Evolutionary conservation across 768 basidiomycete genomes (phyloP), one percentile per base, ranked within the genome.

Genomic region (Suillus discolor): DNA sequence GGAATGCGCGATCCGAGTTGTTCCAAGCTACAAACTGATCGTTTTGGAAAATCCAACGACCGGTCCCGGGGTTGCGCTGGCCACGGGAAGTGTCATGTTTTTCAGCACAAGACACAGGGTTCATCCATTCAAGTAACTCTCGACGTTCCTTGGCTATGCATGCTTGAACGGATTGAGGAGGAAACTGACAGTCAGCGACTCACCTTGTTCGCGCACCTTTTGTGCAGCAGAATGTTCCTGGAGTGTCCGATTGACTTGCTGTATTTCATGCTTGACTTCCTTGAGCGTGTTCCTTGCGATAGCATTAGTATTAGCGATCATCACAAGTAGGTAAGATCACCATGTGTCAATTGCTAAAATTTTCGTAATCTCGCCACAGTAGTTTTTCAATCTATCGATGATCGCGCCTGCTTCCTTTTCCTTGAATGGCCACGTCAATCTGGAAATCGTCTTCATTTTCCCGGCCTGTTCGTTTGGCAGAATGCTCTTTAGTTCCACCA

Each of bases 351-450:
- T n/a, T n/a, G 20, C 34, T 57, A 57, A 6, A 15, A 57, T 57
- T 0, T 12, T 11, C 23, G 55, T 8, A 8, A 57, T 57, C 6
- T 57, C 36, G 36, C 55, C 31, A 36, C 18, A 57, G 6, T 57
- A 57, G 5, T n/a, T 5, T 38, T 57, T 57, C 55, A 57, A 38
- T 57, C 9, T 57, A 15, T 23, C n/a, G 6, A 38, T 11, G 6
- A 38, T 38, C 0, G 6, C n/a, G 20, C 34, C 34, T 23, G 36
- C 36, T 49, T 61, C 25, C 42, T 39, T 53, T 47, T 65, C 34
- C 4, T 65, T 65, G 59, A 51, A 65, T 28, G 64, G 59, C 64
- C 64, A 65, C 15, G 12, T 36, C 47, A 61, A n/a, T 49, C 12
- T 65, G 12, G 36, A 1, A 4, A 12, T 23, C 11, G 3, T 45